Evolutionary conservation across 345 rosid species (phyloP), one percentile per base, ranked within the genome.

Genomic region (Boechera retrofracta): DNA sequence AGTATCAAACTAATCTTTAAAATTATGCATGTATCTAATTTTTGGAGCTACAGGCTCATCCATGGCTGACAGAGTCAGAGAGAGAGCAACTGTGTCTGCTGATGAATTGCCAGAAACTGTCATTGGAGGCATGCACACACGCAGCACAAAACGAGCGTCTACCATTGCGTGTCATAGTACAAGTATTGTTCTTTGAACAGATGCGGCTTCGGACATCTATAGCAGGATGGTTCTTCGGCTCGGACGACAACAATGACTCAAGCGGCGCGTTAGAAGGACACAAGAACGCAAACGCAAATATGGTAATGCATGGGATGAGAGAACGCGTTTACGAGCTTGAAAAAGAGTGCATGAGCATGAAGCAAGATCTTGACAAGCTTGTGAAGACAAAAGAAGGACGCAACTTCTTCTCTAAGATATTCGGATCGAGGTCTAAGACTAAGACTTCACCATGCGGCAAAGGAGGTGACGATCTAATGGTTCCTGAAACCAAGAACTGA

Each of bases 101-200:
- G 7, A 87, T 94, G 89, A 89, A 89, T 80, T 91, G 95, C 76
- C 92, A 94, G 84, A 94, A 91, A 76, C 94, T 94, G 12, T 92
- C 98, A 18, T 47, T 94, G 15, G 98, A 94, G 78, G 98, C 92
- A 59, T 87, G 91, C 84, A 88, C 94, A 9, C 98, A 94, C 67
- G 98, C 98, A 33, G 89, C 98, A 5, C 95, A 92, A 81, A 94
- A 94, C 52, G 98, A 91, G 83, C 87, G 97, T 84, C 83, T 94
- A 55, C 98, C 98, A 0, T 85, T 94, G 6, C 77, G 97, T 69
- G 93, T 91, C 53, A 86, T 92, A 7, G 92, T 94, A 63, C 98
- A 94, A 86, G 92, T 91, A 64, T 63, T 91, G 63, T 94, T 94
- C 92, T 90, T 89, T 57, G 98, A 94, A 77, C 98, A 94, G 78